Base-by-base conservation (phyloP, 2,329 filamentous ascomycete genomes). In the Claviceps maximensis region DNA sequence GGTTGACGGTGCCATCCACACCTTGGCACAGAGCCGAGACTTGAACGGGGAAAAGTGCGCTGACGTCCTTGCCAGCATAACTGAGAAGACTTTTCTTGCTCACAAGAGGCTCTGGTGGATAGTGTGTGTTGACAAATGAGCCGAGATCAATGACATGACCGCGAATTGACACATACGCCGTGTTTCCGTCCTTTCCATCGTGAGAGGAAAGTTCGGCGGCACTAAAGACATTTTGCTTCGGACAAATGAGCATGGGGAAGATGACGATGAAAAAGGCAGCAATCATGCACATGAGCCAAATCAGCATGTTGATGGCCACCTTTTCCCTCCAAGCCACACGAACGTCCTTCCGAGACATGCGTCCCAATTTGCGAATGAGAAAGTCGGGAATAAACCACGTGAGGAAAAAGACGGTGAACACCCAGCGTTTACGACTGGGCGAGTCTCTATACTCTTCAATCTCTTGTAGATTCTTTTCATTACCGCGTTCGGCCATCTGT, bases 321-420 rank as follows among this genome's bases (percentile, higher is more conserved):
- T 98, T 98, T 68, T 98, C 93, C 64, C 93, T 80, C 93, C 93
- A 98, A 0, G 93, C 93, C 66, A 86, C 77, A 25, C 90, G 86
- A 9, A 98, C 82, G 67, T 98, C 93, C 65, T 94, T 94, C 56
- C 93, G 87, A 55, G 86, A 79, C 85, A 96, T 96, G 50, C 86
- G 79, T 23, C 91, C 91, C 42, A 95, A 56, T 61, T 76, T 75
- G 52, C 82, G 80, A 65, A 97, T 86, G 45, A 84, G 62, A 60
- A 95, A 86, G 65, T 96, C 90, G 5, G 93, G 93, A 47, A 95
- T 73, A 60, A 83, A 89, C 75, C 83, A 98, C 3, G 93, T 98
- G 56, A 98, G 71, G 33, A 86, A 57, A 64, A 84, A 95, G 38
- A 94, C 88, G 7, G 93, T 61, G 60, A 87, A 84, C 48, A 98